These are phyloP conservation scores for Effrenium voratum DNA, from an alignment of 73 alveolate species.

Conservation along the genomic window DNA sequence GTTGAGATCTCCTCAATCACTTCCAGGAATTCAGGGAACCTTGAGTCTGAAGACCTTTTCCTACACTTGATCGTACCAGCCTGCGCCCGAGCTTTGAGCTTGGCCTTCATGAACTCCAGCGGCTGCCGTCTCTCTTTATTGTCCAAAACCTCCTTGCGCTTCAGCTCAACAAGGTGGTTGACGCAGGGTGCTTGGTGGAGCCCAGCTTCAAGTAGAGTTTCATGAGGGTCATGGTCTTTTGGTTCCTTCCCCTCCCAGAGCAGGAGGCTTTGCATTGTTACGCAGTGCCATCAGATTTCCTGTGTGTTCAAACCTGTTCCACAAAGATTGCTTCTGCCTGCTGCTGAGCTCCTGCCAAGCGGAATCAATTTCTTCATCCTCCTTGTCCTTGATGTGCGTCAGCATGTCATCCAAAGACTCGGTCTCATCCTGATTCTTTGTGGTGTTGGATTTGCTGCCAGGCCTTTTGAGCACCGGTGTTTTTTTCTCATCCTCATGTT, in stretches of 20 bases:
- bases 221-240: neutral
- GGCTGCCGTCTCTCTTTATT: neutral
- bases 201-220: conserved; percentile 22
- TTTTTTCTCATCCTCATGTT: too few relatives aligned
- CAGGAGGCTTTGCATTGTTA: neutral
- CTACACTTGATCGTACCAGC: neutral
- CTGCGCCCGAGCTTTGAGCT: neutral
- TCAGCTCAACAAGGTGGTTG: neutral
- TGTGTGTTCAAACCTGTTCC: neutral
- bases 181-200: neutral
- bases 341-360: neutral
- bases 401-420: too few relatives aligned
- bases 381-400: neutral
- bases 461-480: too few relatives aligned
- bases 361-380: neutral
- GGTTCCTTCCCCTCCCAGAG: neutral
- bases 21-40: conserved; percentile 19
- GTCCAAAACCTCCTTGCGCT: neutral
- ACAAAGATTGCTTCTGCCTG: neutral
- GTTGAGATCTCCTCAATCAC: neutral
- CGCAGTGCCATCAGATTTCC: neutral
- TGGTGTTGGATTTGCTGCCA: too few relatives aligned
- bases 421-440: too few relatives aligned
- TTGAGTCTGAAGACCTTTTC: neutral
- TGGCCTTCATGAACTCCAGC: neutral